Evolutionary conservation across 2,329 filamentous ascomycete genomes (phyloP).

Genomic region (Ascochyta lentis): DNA sequence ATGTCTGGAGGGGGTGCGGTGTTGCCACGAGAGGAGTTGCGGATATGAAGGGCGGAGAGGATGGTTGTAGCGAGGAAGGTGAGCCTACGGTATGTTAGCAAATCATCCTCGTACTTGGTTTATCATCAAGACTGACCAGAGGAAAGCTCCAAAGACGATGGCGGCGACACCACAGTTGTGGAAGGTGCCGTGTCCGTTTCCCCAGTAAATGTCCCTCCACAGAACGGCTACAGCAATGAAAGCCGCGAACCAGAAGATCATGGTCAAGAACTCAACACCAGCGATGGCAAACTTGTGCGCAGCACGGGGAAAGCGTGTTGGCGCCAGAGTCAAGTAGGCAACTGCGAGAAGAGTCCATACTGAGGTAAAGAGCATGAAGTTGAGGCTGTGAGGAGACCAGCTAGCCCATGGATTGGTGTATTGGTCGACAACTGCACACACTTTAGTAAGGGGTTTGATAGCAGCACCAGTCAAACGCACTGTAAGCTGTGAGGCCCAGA

Average conservation of each 20-base stretch:
- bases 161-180: conserved; percentile 69
- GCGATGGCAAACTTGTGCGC: conserved; percentile 74
- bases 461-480: conserved; percentile 54
- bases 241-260: conserved; percentile 91
- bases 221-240: conserved; percentile 77
- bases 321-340: conserved; percentile 73
- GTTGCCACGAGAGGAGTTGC: conserved; percentile 47
- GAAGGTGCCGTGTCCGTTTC: conserved; percentile 46
- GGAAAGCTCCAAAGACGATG: conserved; percentile 71
- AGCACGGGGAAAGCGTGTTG: conserved; percentile 63
- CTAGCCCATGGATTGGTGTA: conserved; percentile 57
- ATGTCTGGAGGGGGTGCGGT: conserved; percentile 45
- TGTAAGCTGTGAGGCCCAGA: conserved; percentile 76
- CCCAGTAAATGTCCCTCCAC: conserved; percentile 61
- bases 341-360: conserved; percentile 76
- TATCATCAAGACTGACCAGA: conserved; percentile 60
- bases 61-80: conserved; percentile 59
- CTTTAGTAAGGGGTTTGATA: background rate
- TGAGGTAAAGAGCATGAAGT: conserved; percentile 81
- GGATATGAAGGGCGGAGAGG: conserved; percentile 57
- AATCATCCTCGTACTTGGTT: background rate
- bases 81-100: conserved; percentile 50
- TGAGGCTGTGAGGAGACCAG: conserved; percentile 63
- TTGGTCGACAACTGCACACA: conserved; percentile 54
- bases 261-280: conserved; percentile 74